A percentile compares a stretch with the other conserved stretches of the same genome.
These are phyloP conservation scores for Aspergillus pseudotamarii DNA, from an alignment of 2,329 filamentous ascomycete genomes.

Conservation along the genomic window DNA sequence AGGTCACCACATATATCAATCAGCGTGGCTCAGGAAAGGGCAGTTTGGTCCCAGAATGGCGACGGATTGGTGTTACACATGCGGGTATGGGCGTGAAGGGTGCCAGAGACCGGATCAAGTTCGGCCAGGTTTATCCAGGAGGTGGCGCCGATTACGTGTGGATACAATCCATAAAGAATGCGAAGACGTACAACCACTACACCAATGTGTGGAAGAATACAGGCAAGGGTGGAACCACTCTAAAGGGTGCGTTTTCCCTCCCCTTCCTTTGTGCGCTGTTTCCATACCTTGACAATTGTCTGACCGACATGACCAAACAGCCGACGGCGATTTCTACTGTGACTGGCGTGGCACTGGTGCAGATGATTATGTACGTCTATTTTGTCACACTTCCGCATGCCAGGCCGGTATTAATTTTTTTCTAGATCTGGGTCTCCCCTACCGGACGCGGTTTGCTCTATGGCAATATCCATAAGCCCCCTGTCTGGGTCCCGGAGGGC, in stretches of 20 bases:
- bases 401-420: too few species aligned
- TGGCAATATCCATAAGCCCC: not conserved
- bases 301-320: not conserved
- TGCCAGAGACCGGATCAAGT: not conserved
- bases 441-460: not conserved
- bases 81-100: constrained; percentile 1
- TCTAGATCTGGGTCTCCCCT: not conserved
- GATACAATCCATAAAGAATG: not conserved
- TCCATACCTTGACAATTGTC: too few species aligned
- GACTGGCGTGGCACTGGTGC: constrained; percentile 4
- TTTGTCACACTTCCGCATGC: too few species aligned
- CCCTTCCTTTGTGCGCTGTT: too few species aligned
- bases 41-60: not conserved
- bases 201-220: not conserved
- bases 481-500: not conserved
- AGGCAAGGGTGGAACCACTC: not conserved
- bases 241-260: not conserved
- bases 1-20: constrained; percentile 8
- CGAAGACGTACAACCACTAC: not conserved
- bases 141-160: not conserved
- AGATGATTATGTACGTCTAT: not conserved
- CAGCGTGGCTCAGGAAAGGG: constrained; percentile 2
- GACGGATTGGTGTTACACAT: not conserved
- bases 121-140: not conserved
- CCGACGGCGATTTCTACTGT: constrained; percentile 4